Evolutionary conservation across 1,139 yeast species (phyloP), one percentile per base, ranked within the genome.

Genomic region (Yamadazyma pseudoaaseri): DNA sequence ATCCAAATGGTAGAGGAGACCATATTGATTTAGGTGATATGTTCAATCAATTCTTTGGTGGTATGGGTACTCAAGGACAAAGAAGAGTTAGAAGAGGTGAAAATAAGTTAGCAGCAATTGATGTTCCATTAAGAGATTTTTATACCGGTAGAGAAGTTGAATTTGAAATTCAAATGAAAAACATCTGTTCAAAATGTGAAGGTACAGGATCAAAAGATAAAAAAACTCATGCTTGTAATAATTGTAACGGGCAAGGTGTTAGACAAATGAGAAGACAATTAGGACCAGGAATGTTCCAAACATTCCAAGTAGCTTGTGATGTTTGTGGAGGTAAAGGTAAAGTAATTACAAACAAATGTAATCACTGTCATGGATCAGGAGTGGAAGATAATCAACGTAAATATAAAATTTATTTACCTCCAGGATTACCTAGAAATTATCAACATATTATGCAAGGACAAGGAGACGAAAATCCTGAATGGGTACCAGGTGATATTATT

Each of bases 231-330:
- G 58, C 56, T 15, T 92, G 98, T 65, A 48, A 56, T 1, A 65
- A 65, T 35, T 92, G 98, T 64, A 60, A 67, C 10, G 98, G 98
- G 1, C 62, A 65, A 15, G 98, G 98, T 20, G 65, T 81, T 24
- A 61, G 76, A 23, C 56, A 80, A n/a, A 73, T 82, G 36, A 73
- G 79, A 35, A 71, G 84, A 43, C 95, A 89, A 56, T 60, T 92
- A 44, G 97, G 87, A 0, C 95, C 95, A 7, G 92, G 92, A 6
- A 86, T 92, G 87, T 66, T 86, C 41, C 97, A 90, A 58, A 86
- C 84, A 43, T 72, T 89, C 47, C 90, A 86, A 53, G 74, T 80
- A 33, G 71, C 71, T 10, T 92, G 98, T 70, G 89, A 84, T 38
- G 65, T 63, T 36, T 92, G 98, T 67, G 63, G 68, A 12, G 98